Base-by-base conservation (phyloP, 352 stramenopile genomes). In the Blastocystis sp. region DNA sequence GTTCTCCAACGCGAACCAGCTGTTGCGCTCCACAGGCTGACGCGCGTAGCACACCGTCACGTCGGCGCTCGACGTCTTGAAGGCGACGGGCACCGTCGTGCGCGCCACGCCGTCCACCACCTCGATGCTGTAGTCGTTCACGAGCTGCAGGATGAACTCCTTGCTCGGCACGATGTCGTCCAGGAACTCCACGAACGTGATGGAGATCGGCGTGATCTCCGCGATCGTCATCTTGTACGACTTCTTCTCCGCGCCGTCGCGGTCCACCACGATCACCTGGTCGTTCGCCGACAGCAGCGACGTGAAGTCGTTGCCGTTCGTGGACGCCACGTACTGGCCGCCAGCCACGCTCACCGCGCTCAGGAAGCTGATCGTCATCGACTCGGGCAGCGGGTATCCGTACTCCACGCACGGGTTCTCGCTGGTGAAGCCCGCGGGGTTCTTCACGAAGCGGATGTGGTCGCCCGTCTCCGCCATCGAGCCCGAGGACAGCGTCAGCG, bases 391-490 rank as follows among this genome's bases (percentile, higher is more conserved):
- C 10, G 74, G 74, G 39, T 85, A 85, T 3, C 74, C 74, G 35
- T 66, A 85, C 51, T 85, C 74, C 41, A 31, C 35, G 31, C 74
- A 85, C 33, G 74, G 74, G 45, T 85, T 85, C 45, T 50, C 50
- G 74, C 74, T 85, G 26, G 51, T 31, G 50, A 85, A 67, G n/a
- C 51, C 74, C 29, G 50, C 33, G 0, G 74, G 74, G 3, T 31
- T 29, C 74, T 85, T 85, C n/a, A 85, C 74, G 50, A 85, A 85
- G n/a, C 74, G 74, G n/a, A 85, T 85, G 61, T 55, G 74, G 60
- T 85, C 74, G 29, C 74, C 74, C 24, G 31, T 85, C 74, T 85
- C 50, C 21, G 74, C 74, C 33, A 85, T 59, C 33, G 50, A 50
- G 33, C 51, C 74, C 59, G 74, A 70, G 3, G 74, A 31, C 3